These are phyloP conservation scores for Xenoacremonium recifei DNA, from an alignment of 2,329 filamentous ascomycete genomes.

Conservation along the genomic window DNA sequence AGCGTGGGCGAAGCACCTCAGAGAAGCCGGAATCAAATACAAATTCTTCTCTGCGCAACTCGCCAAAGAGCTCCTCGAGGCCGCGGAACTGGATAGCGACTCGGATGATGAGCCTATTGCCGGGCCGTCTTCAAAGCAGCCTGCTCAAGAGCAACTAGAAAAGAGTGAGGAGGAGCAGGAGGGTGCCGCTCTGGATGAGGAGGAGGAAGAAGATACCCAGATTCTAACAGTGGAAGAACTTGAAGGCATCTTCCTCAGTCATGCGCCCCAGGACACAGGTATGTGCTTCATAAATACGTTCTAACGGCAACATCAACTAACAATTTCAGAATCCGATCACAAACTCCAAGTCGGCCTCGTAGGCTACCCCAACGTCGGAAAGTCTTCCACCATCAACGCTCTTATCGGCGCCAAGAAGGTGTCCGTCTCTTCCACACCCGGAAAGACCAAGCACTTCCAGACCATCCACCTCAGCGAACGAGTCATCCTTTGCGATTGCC, in stretches of 20 bases:
- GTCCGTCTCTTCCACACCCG: slow-evolving; percentile 93
- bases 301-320: no score
- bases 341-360: slow-evolving; percentile 92
- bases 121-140: slow-evolving; percentile 12
- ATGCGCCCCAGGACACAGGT: slow-evolving; percentile 58
- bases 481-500: slow-evolving; percentile 94
- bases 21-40: slow-evolving; percentile 77
- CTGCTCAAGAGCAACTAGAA: slow-evolving; percentile 12
- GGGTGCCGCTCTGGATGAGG: slow-evolving; percentile 26
- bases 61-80: slow-evolving; percentile 86
- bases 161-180: slow-evolving; percentile 24
- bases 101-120: slow-evolving; percentile 37
- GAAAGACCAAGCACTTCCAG: slow-evolving; percentile 99
- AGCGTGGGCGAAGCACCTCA: slow-evolving; percentile 85
- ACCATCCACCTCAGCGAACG: slow-evolving; percentile 90
- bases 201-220: slow-evolving; percentile 57
- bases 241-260: slow-evolving; percentile 80
- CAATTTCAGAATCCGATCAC: slow-evolving; percentile 41
- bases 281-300: no score
- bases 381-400: slow-evolving; percentile 98
- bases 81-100: slow-evolving; percentile 55
- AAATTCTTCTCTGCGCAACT: slow-evolving; percentile 94
- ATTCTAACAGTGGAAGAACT: slow-evolving; percentile 93
- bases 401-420: slow-evolving; percentile 99
- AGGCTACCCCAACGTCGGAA: slow-evolving; percentile 97